Base-by-base conservation (phyloP, 805 yeast genomes). In the Wickerhamomyces alni region DNA sequence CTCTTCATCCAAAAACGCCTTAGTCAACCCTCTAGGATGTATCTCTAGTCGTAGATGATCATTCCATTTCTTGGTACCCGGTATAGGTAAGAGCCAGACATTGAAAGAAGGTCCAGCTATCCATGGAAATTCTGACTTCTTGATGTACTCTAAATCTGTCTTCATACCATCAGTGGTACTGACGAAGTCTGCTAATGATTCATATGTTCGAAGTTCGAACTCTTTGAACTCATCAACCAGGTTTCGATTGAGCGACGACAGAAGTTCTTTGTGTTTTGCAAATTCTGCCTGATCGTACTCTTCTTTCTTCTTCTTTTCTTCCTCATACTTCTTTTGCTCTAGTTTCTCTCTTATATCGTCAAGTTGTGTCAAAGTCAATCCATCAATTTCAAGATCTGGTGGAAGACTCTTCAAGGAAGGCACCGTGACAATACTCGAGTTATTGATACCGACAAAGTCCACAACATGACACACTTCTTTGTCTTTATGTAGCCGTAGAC, bases 401-500 rank as follows among this genome's bases (percentile, higher is more conserved):
- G 54, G 52, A 3, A 52, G 38, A 8, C 68, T 70, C 28, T 69
- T 63, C 12, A 82, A 58, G 0, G 75, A 69, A 0, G 87, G 85
- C 1, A 71, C 67, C 1, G 82, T 70, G 12, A 68, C 69, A 4
- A 81, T 64, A 3, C 82, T 82, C 0, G 66, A 63, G n/a, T 63
- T 65, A 12, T 65, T 66, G 1, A 80, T 70, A 10, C 80, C 84
- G n/a, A 80, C 85, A 59, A 87, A 76, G 55, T 88, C 96, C 1
- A 87, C 70, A 6, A 89, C 70, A 50, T 81, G 82, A 52, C 97
- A 87, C 43, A 67, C 64, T 2, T 67, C 58, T 53, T 89, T 89
- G 0, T 71, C 75, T 2, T 69, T 63, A 50, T 77, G 78, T 12
- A 75, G 48, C 28, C 98, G 63, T 30, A 89, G 62, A 0, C 97